Evolutionary conservation across 208 protist species (phyloP).

Genomic region (Trypanosoma conorhini): DNA sequence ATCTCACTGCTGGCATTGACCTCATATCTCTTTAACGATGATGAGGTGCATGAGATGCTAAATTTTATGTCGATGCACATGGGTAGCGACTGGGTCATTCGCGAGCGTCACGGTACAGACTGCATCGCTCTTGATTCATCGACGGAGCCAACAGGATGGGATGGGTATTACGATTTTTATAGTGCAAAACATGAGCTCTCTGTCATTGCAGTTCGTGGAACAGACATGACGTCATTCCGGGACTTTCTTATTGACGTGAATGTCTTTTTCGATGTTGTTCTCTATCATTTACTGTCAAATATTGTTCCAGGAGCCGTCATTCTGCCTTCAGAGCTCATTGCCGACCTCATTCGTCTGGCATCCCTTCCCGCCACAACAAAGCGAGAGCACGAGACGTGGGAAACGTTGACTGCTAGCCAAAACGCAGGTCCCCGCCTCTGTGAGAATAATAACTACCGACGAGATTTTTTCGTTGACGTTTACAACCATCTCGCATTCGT

Average conservation of each 20-base stretch:
- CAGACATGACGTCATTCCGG: slow-evolving; percentile 65
- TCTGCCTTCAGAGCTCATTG: slow-evolving; percentile 61
- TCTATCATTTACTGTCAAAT: slow-evolving; percentile 72
- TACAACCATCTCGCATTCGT: slow-evolving; percentile 74
- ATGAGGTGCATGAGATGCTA: slow-evolving; percentile 60
- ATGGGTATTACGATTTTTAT: slow-evolving; percentile 75
- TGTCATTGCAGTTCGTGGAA: slow-evolving; percentile 73
- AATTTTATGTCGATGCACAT: slow-evolving; percentile 67
- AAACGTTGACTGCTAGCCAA: slow-evolving; percentile 27
- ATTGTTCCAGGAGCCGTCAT: slow-evolving; percentile 56
- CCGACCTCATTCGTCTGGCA: slow-evolving; percentile 52
- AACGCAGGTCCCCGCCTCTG: slow-evolving; percentile 58
- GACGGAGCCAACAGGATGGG: slow-evolving; percentile 58
- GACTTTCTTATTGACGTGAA: slow-evolving; percentile 83
- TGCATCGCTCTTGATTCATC: slow-evolving; percentile 47
- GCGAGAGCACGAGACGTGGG: slow-evolving; percentile 25
- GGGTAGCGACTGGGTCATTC: slow-evolving; percentile 64
- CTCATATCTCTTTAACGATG: slow-evolving; percentile 61
- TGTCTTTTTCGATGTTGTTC: slow-evolving; percentile 72
- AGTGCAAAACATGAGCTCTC: slow-evolving; percentile 55
- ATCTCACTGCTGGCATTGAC: slow-evolving; percentile 63
- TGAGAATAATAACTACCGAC: slow-evolving; percentile 71
- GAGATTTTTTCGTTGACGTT: slow-evolving; percentile 77
- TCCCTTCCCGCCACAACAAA: slow-evolving; percentile 38
- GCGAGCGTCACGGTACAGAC: slow-evolving; percentile 41